These are phyloP conservation scores for Tolypocladium sp. DNA, from an alignment of 2,329 filamentous ascomycete genomes.

Conservation along the genomic window DNA sequence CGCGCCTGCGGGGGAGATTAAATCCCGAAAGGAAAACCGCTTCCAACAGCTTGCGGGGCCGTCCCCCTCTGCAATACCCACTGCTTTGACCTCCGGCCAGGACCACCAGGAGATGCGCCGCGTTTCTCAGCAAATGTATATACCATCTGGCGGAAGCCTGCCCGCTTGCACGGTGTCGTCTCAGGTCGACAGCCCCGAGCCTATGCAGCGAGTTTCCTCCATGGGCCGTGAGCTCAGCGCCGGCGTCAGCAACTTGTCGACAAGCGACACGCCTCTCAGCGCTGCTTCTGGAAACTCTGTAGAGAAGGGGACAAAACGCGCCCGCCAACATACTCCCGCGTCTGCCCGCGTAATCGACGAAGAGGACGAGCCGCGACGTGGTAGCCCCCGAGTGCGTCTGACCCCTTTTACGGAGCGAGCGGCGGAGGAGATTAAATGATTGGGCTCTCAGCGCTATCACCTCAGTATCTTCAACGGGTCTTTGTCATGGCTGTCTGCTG, in stretches of 20 bases:
- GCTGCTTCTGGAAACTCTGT: conserved; percentile 5
- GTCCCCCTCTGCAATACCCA: conserved; percentile 9
- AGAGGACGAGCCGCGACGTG: conserved; percentile 33
- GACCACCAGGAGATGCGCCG: conserved; percentile 27
- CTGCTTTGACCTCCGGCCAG: conserved; percentile 3
- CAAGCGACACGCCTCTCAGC: conserved; percentile 6
- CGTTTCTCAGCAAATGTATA: conserved; percentile 28
- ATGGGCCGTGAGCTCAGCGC: conserved; percentile 1
- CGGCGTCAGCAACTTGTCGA: conserved; percentile 1
- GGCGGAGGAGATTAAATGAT: neutral
- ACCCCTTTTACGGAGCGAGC: conserved; percentile 7
- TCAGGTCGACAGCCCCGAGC: conserved; percentile 7
- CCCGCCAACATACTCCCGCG: conserved; percentile 35
- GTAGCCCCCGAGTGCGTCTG: conserved; percentile 13
- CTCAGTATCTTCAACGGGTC: neutral
- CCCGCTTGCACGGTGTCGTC: conserved; percentile 7
- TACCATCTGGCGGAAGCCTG: conserved; percentile 13
- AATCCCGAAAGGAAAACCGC: conserved; percentile 35
- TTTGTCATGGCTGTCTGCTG: neutral
- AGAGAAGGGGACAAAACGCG: conserved; percentile 34
- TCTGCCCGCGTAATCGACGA: conserved; percentile 37
- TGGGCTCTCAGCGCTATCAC: neutral
- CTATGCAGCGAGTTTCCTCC: conserved; percentile 5
- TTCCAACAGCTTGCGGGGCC: conserved; percentile 8
- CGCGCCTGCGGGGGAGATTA: conserved; percentile 26